These are phyloP conservation scores for Neopestalotiopsis clavispora DNA, from an alignment of 2,329 filamentous ascomycete genomes.

Conservation along the genomic window DNA sequence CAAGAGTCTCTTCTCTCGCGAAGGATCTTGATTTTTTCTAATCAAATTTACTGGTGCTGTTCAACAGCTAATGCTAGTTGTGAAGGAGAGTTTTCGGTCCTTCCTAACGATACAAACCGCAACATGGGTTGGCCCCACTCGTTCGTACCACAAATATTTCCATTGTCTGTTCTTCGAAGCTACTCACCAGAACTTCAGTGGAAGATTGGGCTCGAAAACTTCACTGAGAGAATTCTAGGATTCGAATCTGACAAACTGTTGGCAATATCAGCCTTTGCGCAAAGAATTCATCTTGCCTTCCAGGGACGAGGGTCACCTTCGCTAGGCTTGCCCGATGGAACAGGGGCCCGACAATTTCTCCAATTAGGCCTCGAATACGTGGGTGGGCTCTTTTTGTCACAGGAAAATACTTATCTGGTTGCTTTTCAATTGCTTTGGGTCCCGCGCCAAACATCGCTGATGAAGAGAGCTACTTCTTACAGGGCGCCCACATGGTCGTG, in stretches of 20 bases:
- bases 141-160: background rate
- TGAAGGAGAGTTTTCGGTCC: background rate
- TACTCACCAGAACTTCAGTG: background rate
- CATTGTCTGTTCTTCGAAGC: background rate
- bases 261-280: background rate
- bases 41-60: background rate
- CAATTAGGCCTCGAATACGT: too few species aligned
- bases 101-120: background rate
- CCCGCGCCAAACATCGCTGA: too few species aligned
- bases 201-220: background rate
- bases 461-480: too few species aligned
- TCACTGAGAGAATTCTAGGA: background rate
- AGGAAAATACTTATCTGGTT: too few species aligned
- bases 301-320: too few species aligned
- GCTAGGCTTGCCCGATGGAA: too few species aligned
- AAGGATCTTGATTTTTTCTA: background rate
- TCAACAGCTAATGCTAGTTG: background rate
- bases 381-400: too few species aligned
- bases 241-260: background rate
- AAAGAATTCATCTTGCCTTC: background rate
- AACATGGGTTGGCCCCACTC: background rate
- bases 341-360: too few species aligned
- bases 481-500: too few species aligned
- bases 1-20: constrained; percentile 1
- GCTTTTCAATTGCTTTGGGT: too few species aligned